Conservation (phyloP, 73 alveolate species). For the Blepharisma japonicum region DNA sequence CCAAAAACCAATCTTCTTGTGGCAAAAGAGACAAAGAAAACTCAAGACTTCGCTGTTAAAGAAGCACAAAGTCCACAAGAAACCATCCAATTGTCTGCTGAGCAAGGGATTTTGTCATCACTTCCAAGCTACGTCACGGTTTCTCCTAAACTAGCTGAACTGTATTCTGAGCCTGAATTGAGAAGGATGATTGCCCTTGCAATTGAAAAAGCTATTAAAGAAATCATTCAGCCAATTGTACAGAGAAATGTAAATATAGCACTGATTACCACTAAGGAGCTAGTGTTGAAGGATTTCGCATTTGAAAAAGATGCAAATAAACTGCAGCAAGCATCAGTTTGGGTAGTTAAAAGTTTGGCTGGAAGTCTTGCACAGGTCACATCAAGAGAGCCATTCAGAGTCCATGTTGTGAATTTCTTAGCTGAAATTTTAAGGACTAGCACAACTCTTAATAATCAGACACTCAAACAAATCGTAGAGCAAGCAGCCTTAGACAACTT, state of each 20-base stretch:
- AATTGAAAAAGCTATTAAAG: conserved; percentile 80
- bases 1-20: not conserved
- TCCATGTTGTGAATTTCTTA: conserved; percentile 71
- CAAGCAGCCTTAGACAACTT: conserved; percentile 58
- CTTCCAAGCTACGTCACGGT: conserved; percentile 16
- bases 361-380: conserved; percentile 97
- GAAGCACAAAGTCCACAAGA: not conserved
- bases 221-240: conserved; percentile 94
- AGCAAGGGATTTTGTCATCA: conserved; percentile 16
- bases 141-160: conserved; percentile 27
- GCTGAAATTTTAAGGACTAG: conserved; percentile 46
- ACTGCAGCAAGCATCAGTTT: conserved; percentile 82
- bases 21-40: not conserved
- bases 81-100: not conserved
- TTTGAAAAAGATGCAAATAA: conserved; percentile 87
- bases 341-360: conserved; percentile 82
- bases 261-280: conserved; percentile 93
- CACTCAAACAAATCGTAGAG: conserved; percentile 28
- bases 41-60: not conserved
- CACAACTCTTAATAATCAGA: conserved; percentile 22
- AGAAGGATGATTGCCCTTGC: conserved; percentile 71
- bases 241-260: conserved; percentile 97
- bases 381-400: conserved; percentile 94
- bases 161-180: conserved; percentile 39
- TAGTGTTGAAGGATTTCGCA: conserved; percentile 94